phyloP scores from a whole-genome alignment of 768 basidiomycete genomes.

The Austroboletus eburneus region DNA sequence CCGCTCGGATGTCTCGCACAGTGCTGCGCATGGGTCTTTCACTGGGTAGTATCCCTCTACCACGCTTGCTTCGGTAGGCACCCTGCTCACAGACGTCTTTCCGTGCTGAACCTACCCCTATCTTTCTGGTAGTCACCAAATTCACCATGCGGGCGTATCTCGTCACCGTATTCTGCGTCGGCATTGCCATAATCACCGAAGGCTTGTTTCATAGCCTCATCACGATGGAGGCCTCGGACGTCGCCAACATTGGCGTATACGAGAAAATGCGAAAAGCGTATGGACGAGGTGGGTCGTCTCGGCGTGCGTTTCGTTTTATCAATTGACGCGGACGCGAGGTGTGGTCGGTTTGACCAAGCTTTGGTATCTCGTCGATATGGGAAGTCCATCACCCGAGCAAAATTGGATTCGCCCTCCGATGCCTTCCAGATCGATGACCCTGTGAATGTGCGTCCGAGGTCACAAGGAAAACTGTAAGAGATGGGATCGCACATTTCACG shows the following conservation, averaged over 20 bases:
- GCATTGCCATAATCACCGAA: slow-evolving; percentile 11
- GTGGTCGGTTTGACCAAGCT: slow-evolving; percentile 10
- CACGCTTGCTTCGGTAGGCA: slow-evolving; percentile 19
- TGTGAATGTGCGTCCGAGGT: too few relatives aligned
- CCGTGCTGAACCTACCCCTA: too few relatives aligned
- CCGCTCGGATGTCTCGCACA: slow-evolving; percentile 22
- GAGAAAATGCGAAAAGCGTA: slow-evolving; percentile 9
- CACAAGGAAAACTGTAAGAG: too few relatives aligned
- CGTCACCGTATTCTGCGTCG: slow-evolving; percentile 17
- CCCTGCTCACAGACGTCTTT: not conserved
- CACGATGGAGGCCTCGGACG: slow-evolving; percentile 3
- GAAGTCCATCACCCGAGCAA: not conserved
- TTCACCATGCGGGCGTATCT: slow-evolving; percentile 16
- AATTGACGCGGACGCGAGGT: slow-evolving; percentile 4
- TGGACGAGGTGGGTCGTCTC: slow-evolving; percentile 9
- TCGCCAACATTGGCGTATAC: slow-evolving; percentile 17
- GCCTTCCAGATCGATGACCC: slow-evolving; percentile 14
- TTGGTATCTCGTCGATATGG: slow-evolving; percentile 17
- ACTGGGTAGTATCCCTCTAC: slow-evolving; percentile 18
- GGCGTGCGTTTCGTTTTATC: not conserved
- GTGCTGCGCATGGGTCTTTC: slow-evolving; percentile 23
- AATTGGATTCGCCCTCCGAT: not conserved
- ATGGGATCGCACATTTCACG: too few relatives aligned
- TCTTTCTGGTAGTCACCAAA: slow-evolving; percentile 4
- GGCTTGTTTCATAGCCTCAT: slow-evolving; percentile 21